Evolutionary conservation across 225 moss, liverwort and hornwort species (phyloP).

Genomic region (Thuidium tamariscinum): DNA sequence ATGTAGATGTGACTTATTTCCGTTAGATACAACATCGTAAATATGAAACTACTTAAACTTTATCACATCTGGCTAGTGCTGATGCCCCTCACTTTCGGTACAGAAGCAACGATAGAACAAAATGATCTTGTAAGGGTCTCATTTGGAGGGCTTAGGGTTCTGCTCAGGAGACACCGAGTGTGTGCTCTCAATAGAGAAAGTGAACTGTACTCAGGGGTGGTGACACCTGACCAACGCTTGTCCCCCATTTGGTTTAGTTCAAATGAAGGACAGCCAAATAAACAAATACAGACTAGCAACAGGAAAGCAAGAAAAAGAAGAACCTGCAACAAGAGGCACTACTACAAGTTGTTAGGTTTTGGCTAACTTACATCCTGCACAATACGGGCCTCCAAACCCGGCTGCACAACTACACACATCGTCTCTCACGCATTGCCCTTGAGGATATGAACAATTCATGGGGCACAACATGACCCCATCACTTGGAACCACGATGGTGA

Average conservation of each 20-base stretch:
- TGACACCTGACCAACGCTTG: background rate
- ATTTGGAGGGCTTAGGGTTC: background rate
- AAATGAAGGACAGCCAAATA: background rate
- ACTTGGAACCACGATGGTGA: constrained; percentile 8
- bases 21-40: too few species aligned
- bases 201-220: background rate
- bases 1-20: background rate
- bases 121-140: background rate
- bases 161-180: background rate
- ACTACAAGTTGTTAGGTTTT: background rate
- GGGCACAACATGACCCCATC: constrained; percentile 19
- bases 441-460: constrained; percentile 36
- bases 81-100: background rate
- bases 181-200: background rate
- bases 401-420: constrained; percentile 15
- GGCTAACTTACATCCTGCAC: constrained; percentile 24
- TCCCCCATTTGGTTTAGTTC: background rate
- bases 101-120: background rate
- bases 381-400: constrained; percentile 29
- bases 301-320: background rate
- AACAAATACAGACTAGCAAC: background rate
- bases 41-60: background rate
- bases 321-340: background rate
- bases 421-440: constrained; percentile 24
- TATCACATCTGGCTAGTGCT: background rate